Percentiles rank a stretch among this genome's conserved stretches.
These are phyloP conservation scores for Rubia occidens DNA, from an alignment of 305 asterid species.

Conservation along the genomic window DNA sequence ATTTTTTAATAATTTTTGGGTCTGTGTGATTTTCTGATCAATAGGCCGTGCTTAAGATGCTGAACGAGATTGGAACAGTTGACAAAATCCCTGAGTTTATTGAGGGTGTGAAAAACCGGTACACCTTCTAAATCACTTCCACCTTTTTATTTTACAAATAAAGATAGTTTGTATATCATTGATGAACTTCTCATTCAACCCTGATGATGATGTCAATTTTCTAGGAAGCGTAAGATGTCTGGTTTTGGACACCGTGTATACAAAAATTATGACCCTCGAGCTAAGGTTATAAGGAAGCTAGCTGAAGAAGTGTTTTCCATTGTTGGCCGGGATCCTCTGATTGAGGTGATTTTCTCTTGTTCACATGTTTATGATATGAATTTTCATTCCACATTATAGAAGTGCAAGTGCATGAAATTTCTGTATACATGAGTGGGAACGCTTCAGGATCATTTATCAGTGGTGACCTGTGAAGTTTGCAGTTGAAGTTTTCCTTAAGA, in stretches of 20 bases:
- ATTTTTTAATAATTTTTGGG: background rate
- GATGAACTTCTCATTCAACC: constrained; percentile 12
- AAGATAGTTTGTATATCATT: background rate
- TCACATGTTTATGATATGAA: background rate
- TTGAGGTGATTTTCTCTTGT: constrained; percentile 54
- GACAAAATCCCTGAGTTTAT: constrained; percentile 89
- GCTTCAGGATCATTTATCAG: background rate
- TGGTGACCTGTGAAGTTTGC: background rate
- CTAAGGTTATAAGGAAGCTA: constrained; percentile 86
- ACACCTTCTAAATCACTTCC: constrained; percentile 13
- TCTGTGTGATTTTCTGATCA: constrained; percentile 4
- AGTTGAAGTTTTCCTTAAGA: background rate
- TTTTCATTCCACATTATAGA: background rate
- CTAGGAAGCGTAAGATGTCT: constrained; percentile 96
- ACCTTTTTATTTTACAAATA: background rate
- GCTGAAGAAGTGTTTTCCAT: constrained; percentile 97
- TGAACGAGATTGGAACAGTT: constrained; percentile 83
- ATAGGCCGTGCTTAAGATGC: constrained; percentile 99
- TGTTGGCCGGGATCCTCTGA: constrained; percentile 98
- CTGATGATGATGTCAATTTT: constrained; percentile 15
- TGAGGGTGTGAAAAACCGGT: constrained; percentile 97
- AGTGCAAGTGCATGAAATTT: background rate
- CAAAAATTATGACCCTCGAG: constrained; percentile 97
- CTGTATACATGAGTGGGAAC: background rate
- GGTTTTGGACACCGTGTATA: constrained; percentile 99